These are phyloP conservation scores for Colletotrichum viniferum DNA, from an alignment of 2,329 filamentous ascomycete species.

Conservation along the genomic window DNA sequence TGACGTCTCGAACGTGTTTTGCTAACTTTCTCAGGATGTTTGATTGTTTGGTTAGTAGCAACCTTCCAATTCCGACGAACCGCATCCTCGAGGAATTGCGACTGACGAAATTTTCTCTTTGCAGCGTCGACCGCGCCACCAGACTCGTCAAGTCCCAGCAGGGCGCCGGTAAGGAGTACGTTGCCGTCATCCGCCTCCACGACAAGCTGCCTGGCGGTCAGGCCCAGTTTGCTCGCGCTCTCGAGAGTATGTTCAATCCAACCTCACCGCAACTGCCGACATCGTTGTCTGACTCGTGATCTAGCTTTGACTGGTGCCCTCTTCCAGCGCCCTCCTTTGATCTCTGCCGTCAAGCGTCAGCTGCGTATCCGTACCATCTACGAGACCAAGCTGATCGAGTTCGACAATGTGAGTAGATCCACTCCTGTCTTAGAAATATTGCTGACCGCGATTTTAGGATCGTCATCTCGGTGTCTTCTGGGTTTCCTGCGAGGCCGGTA, in stretches of 20 bases:
- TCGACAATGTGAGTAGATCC: slow-evolving; percentile 70
- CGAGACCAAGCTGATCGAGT: slow-evolving; percentile 95
- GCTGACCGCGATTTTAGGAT: slow-evolving; percentile 49
- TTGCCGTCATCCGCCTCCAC: slow-evolving; percentile 92
- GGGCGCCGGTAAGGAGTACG: slow-evolving; percentile 98
- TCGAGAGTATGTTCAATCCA: slow-evolving; percentile 64
- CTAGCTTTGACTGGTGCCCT: slow-evolving; percentile 84
- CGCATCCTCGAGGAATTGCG: neutral
- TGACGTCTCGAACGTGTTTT: slow-evolving; percentile 70
- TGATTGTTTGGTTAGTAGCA: slow-evolving; percentile 21
- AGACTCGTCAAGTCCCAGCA: slow-evolving; percentile 99
- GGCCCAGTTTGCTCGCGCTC: slow-evolving; percentile 88
- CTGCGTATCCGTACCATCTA: slow-evolving; percentile 97
- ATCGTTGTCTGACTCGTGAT: slow-evolving; percentile 5
- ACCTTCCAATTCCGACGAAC: neutral
- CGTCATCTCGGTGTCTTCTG: slow-evolving; percentile 97
- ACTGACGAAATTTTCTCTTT: neutral
- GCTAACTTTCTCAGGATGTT: slow-evolving; percentile 25
- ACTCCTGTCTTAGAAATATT: neutral
- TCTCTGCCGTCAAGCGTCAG: slow-evolving; percentile 98
- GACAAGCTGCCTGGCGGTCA: slow-evolving; percentile 94
- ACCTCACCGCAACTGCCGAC: neutral
- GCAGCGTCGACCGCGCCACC: slow-evolving; percentile 85
- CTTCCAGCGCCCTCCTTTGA: slow-evolving; percentile 95
- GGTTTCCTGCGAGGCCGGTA: slow-evolving; percentile 98